Evolutionary conservation across 2,329 filamentous ascomycete species (phyloP).

Genomic region (Coleophoma crateriformis): DNA sequence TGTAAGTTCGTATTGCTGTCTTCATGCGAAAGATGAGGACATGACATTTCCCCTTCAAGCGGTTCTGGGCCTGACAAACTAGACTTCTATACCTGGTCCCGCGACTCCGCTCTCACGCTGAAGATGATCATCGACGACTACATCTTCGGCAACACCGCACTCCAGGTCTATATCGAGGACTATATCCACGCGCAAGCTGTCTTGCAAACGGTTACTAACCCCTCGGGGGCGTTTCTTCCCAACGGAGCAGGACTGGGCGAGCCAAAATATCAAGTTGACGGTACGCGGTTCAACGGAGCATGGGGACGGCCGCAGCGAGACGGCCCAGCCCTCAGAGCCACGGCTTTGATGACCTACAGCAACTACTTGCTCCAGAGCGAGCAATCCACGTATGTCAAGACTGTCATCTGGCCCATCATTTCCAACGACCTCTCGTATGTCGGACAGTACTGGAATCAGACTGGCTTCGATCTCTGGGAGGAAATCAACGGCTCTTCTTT

Average conservation of each 20-base stretch:
- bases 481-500: slow-evolving; percentile 74
- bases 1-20: slow-evolving; percentile 33
- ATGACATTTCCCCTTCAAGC: background rate
- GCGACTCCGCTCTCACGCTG: slow-evolving; percentile 68
- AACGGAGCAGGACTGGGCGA: slow-evolving; percentile 55
- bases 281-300: slow-evolving; percentile 53
- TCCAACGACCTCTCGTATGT: slow-evolving; percentile 72
- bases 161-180: slow-evolving; percentile 51
- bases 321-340: slow-evolving; percentile 71
- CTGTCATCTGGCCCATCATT: slow-evolving; percentile 67
- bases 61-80: slow-evolving; percentile 3
- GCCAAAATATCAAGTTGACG: slow-evolving; percentile 65
- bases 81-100: slow-evolving; percentile 77
- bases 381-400: slow-evolving; percentile 30
- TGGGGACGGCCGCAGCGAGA: slow-evolving; percentile 68
- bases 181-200: slow-evolving; percentile 62
- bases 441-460: slow-evolving; percentile 62
- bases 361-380: slow-evolving; percentile 65
- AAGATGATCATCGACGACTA: slow-evolving; percentile 66
- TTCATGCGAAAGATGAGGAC: background rate
- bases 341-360: slow-evolving; percentile 67
- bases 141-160: slow-evolving; percentile 39
- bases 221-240: slow-evolving; percentile 29
- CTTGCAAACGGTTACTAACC: slow-evolving; percentile 55
- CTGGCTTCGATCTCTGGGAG: slow-evolving; percentile 75